These are phyloP conservation scores for Bretziella fagacearum DNA, from an alignment of 2,329 filamentous ascomycete genomes.

Conservation along the genomic window DNA sequence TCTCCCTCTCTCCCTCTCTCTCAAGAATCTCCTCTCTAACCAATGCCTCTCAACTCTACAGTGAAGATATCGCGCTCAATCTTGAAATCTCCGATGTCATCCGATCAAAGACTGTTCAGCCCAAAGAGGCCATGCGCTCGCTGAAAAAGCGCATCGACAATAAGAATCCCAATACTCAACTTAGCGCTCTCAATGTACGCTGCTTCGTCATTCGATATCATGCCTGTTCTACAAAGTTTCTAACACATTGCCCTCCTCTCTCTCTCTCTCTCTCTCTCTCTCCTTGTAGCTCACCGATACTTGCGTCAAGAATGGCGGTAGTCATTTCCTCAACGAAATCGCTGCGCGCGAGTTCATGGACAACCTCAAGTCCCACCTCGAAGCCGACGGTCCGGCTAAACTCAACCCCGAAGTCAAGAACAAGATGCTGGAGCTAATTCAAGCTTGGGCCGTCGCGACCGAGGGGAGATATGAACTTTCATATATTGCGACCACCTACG, in stretches of 20 bases:
- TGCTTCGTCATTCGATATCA: not conserved
- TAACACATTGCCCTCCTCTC: conserved; percentile 3
- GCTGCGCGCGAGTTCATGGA: conserved; percentile 98
- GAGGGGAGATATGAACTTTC: conserved; percentile 66
- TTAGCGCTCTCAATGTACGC: conserved; percentile 76
- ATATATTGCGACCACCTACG: conserved; percentile 83
- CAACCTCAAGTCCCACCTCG: conserved; percentile 78
- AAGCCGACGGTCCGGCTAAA: conserved; percentile 55
- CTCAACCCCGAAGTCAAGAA: conserved; percentile 71
- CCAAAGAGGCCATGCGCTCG: conserved; percentile 95
- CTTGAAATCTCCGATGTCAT: conserved; percentile 97
- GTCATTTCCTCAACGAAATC: conserved; percentile 88
- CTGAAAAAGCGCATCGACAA: conserved; percentile 88
- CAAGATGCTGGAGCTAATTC: conserved; percentile 86
- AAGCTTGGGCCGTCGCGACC: conserved; percentile 80
- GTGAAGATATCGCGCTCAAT: conserved; percentile 92
- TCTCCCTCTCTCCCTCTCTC: not conserved
- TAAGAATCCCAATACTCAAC: conserved; percentile 93
- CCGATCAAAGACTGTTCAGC: conserved; percentile 89
- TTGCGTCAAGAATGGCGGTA: conserved; percentile 94
- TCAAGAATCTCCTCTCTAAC: conserved; percentile 17
- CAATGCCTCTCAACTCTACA: conserved; percentile 22
- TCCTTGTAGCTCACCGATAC: conserved; percentile 70
- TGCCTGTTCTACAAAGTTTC: not conserved
- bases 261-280: not conserved